Conservation (phyloP, 768 basidiomycete genomes). For the Phylloporus arenicola region DNA sequence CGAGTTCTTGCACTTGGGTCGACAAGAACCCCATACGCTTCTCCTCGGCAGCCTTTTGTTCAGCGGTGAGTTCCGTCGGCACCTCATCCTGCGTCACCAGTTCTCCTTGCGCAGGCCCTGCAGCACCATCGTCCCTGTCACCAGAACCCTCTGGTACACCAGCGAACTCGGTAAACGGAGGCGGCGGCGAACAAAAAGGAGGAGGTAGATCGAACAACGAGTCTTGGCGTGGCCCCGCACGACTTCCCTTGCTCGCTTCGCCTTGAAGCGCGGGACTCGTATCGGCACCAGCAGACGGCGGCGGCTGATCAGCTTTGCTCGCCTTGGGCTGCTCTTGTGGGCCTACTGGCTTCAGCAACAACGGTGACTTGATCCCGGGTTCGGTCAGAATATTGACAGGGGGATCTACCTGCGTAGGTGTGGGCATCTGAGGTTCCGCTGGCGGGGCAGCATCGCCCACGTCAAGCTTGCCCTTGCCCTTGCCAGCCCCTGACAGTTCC, state of each 20-base stretch:
- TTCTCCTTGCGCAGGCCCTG: constrained; percentile 5
- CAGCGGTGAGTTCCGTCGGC: constrained; percentile 15
- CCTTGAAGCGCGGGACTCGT: neutral
- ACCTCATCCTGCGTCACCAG: constrained; percentile 15
- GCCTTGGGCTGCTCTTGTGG: neutral
- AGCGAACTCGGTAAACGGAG: constrained; percentile 22
- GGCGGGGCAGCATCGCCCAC: neutral
- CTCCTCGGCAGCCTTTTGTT: constrained; percentile 18
- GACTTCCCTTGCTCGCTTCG: neutral
- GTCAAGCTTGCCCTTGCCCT: constrained; percentile 9
- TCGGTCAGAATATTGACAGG: constrained; percentile 12
- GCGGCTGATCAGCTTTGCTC: neutral
- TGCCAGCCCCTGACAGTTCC: neutral
- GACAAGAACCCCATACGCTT: constrained; percentile 20
- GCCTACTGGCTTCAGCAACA: constrained; percentile 1
- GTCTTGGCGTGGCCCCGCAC: neutral
- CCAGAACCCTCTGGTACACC: constrained; percentile 3
- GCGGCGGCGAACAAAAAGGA: constrained; percentile 20
- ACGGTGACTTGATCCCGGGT: constrained; percentile 2
- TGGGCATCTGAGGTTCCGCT: constrained; percentile 10
- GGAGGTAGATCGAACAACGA: constrained; percentile 7
- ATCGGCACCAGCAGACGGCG: constrained; percentile 8
- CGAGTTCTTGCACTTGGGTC: constrained; percentile 13
- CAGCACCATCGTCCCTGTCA: constrained; percentile 2
- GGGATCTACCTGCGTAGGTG: constrained; percentile 25